Conservation (phyloP, 2,329 filamentous ascomycete genomes). For the Microcyclospora tardicrescens region DNA sequence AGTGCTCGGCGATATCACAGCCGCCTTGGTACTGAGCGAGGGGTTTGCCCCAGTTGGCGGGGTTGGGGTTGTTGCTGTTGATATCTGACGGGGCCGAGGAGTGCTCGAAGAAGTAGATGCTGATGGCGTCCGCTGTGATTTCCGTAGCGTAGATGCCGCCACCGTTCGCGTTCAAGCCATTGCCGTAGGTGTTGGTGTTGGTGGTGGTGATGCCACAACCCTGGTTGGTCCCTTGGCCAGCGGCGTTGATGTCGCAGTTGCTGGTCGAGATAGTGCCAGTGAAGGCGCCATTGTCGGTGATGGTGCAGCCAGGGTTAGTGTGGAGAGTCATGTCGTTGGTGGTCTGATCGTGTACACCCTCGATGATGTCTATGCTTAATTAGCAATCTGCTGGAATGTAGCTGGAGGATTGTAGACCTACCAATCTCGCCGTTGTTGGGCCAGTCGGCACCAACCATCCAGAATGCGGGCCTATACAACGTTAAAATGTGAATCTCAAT, state of each 20-base stretch:
- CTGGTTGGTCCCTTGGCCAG: slow-evolving; percentile 22
- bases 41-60: slow-evolving; percentile 41
- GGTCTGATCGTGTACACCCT: slow-evolving; percentile 24
- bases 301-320: slow-evolving; percentile 26
- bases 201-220: slow-evolving; percentile 19
- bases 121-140: slow-evolving; percentile 61
- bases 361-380: slow-evolving; percentile 37
- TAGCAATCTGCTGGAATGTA: not conserved
- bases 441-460: slow-evolving; percentile 28
- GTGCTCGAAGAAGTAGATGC: slow-evolving; percentile 70
- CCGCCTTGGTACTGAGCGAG: slow-evolving; percentile 42
- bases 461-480: slow-evolving; percentile 15
- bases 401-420: slow-evolving; percentile 4
- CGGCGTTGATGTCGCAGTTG: slow-evolving; percentile 29
- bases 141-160: slow-evolving; percentile 36
- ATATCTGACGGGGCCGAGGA: slow-evolving; percentile 50
- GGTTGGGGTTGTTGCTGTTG: slow-evolving; percentile 36
- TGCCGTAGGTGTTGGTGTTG: slow-evolving; percentile 24
- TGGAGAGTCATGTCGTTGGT: slow-evolving; percentile 25
- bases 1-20: slow-evolving; percentile 24
- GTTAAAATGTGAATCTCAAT: no score
- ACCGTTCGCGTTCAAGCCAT: slow-evolving; percentile 34
- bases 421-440: slow-evolving; percentile 28
- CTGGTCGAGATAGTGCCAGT: slow-evolving; percentile 35
- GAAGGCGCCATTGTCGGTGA: slow-evolving; percentile 22